A percentile compares a stretch with the other conserved stretches of the same genome.
These are phyloP conservation scores for Candida tammaniensis DNA, from an alignment of 805 yeast species.

Conservation along the genomic window DNA sequence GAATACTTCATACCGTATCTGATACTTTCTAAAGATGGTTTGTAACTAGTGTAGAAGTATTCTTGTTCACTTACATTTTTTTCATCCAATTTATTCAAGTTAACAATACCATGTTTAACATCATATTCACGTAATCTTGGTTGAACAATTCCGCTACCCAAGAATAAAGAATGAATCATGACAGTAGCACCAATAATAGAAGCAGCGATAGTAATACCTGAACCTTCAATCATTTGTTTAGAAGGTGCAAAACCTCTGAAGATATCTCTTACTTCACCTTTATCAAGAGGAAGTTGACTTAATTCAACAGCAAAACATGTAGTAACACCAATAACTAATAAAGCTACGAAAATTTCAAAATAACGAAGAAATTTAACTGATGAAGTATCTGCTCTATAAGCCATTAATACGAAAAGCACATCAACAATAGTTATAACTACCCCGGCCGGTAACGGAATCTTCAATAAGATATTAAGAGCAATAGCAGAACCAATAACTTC, in stretches of 20 bases:
- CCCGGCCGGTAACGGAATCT: constrained; percentile 49
- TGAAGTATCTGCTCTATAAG: constrained; percentile 43
- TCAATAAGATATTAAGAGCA: constrained; percentile 44
- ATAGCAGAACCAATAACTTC: constrained; percentile 54
- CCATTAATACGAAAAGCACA: constrained; percentile 45
- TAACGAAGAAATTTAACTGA: constrained; percentile 30
- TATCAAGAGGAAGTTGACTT: constrained; percentile 29
- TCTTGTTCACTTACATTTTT: constrained; percentile 10
- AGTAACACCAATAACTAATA: constrained; percentile 41
- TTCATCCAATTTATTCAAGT: constrained; percentile 17
- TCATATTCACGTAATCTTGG: constrained; percentile 48
- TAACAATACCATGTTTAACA: constrained; percentile 31
- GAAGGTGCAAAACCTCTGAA: constrained; percentile 47
- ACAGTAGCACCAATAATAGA: constrained; percentile 51
- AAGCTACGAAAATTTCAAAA: constrained; percentile 44
- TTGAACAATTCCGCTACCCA: constrained; percentile 49
- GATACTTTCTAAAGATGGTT: constrained; percentile 73
- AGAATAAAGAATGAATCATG: constrained; percentile 49
- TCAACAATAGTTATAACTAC: constrained; percentile 44
- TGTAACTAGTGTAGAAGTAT: constrained; percentile 45
- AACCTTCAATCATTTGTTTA: constrained; percentile 37
- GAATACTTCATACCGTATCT: constrained; percentile 70
- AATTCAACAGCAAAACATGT: constrained; percentile 47
- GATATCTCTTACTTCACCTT: constrained; percentile 26
- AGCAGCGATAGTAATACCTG: constrained; percentile 46